Conservation (phyloP, 140 eudicot species). For the Ambrosia hybrid region DNA sequence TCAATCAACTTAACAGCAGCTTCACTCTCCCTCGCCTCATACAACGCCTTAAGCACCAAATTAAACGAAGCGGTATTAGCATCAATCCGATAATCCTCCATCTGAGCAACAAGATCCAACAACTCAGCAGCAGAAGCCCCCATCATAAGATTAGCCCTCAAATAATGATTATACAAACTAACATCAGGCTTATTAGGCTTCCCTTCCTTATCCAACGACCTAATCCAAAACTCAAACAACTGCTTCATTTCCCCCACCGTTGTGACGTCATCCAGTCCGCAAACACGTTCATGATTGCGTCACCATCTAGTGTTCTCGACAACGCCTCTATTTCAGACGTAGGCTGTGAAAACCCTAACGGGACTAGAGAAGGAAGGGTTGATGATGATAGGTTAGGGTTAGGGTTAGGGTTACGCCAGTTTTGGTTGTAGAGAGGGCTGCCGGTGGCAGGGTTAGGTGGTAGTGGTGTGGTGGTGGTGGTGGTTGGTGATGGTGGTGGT, state of each 20-base stretch:
- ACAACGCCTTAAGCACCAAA: conserved; percentile 73
- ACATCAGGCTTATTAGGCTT: conserved; percentile 75
- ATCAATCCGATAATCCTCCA: conserved; percentile 49
- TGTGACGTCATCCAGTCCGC: conserved; percentile 68
- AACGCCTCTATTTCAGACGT: conserved; percentile 32
- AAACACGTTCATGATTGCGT: conserved; percentile 47
- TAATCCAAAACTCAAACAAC: conserved; percentile 69
- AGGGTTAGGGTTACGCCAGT: conserved; percentile 53
- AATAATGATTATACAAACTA: conserved; percentile 59
- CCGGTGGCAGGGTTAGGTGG: conserved; percentile 84
- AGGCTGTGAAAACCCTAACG: conserved; percentile 34
- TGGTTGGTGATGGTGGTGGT: conserved; percentile 30
- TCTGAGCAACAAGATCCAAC: conserved; percentile 52
- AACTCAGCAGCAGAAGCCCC: conserved; percentile 54
- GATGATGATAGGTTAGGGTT: conserved; percentile 24
- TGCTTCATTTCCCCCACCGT: conserved; percentile 62
- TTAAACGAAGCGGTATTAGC: conserved; percentile 81
- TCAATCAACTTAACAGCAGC: conserved; percentile 66
- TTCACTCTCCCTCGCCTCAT: conserved; percentile 30
- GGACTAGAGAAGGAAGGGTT: conserved; percentile 32
- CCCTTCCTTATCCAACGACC: conserved; percentile 59
- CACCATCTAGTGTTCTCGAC: conserved; percentile 42
- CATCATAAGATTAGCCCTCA: conserved; percentile 75
- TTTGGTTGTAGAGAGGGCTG: conserved; percentile 64
- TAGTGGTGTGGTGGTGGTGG: conserved; percentile 33